Evolutionary conservation across 345 rosid species (phyloP), one percentile per base, ranked within the genome.

Genomic region (Eucalyptus guilfoylei): DNA sequence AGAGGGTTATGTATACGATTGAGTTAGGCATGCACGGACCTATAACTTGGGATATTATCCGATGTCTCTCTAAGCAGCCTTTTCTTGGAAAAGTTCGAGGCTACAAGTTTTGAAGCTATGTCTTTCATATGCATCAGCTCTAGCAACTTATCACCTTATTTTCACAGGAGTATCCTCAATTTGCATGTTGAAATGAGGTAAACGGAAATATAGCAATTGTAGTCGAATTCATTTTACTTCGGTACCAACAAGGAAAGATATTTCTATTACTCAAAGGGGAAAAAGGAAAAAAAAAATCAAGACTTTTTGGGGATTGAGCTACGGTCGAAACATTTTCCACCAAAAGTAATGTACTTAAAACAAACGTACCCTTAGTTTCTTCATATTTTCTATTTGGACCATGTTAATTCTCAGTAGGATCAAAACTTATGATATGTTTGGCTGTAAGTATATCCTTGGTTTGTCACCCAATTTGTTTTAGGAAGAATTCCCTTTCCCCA

Each of bases 41-140:
- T 76, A 76, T 76, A 21, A 37, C 47, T 76, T 21, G 45, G 83
- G 11, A 76, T 11, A 76, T 76, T 76, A 37, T 40, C 45, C 7
- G 15, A 42, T 76, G 47, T 76, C 83, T 21, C 83, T 76, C 83
- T 76, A 37, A 11, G 83, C 8, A 10, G 28, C 83, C 47, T 94
- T 88, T 94, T 94, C 58, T 91, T 89, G 92, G 93, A 92, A 94
- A 95, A 81, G 83, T 72, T 50, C 11, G 72, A 32, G 86, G 30
- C 47, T 21, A 34, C 81, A 72, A 37, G 44, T 72, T 72, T 17
- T 37, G 42, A 17, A 72, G 81, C 81, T 72, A 40, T 8, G 28
- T 37, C 47, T 37, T 76, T 42, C 83, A 76, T 37, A 37, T 1
- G 3, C 47, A 37, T 76, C 45, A 21, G 15, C 83, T 21, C 2